Base-by-base conservation (phyloP, 1,284 basidiomycete genomes). In the Phlebopus sp. region DNA sequence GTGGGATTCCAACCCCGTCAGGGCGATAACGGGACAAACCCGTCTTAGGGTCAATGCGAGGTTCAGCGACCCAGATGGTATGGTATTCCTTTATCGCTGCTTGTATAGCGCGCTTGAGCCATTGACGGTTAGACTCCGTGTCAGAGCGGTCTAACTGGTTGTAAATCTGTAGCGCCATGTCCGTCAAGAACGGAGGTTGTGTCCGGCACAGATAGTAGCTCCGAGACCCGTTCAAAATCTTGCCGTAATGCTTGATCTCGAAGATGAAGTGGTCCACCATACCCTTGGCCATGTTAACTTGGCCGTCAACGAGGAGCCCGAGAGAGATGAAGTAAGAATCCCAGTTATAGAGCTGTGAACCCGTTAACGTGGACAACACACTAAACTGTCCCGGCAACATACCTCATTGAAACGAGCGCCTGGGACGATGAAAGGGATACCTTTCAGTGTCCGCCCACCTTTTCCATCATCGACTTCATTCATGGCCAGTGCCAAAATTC, bases 261-360 rank as follows among this genome's bases (percentile, higher is more conserved):
- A 99, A 99, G 63, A 97, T 90, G 72, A 97, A 99, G 69, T 99
- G 96, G 54, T 98, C 96, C 40, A 98, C 93, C 80, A 97, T 95
- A 58, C 92, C 91, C 71, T 93, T 92, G 7, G 96, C 96, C 78
- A 98, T 90, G 54, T 87, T 82, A 35, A 97, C 81, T 61, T 94
- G 86, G 23, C 92, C 94, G 66, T 99, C 96, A 19, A 97, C 91
- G 17, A 99, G 82, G 5, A 99, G 81, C 29, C 96, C 96, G 21
- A 99, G 82, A 11, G 90, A 80, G 62, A 96, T 94, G 67, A 97
- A 97, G 74, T 96, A 97, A 17, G 89, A 92, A 67, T 93, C 91
- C 91, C 90, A 93, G 66, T 92, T 92, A 71, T 90, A 90, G 21
- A 92, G 73, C 87, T 91, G 59, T 5, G 34, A 18, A 44, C 15